Percentiles rank a stretch among this genome's conserved stretches.
phyloP scores from a whole-genome alignment of 2,329 filamentous ascomycete genomes.

The Diaporthe velutina region DNA sequence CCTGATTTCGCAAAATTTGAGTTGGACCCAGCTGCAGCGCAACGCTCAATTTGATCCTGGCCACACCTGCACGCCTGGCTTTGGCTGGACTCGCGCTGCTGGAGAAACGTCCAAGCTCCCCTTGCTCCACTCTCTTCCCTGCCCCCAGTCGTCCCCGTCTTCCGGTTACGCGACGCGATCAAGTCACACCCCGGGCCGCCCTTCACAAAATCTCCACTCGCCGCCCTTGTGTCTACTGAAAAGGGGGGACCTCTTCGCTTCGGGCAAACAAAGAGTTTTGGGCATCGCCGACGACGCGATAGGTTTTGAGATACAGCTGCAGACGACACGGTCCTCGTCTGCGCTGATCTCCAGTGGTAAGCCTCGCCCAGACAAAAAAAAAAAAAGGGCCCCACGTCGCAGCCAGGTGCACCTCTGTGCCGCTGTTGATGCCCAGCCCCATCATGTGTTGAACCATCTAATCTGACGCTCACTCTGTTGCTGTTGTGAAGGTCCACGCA shows the following conservation, averaged over 20 bases:
- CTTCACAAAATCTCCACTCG: conserved; percentile 33
- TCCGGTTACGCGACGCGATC: conserved; percentile 40
- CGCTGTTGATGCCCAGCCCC: conserved; percentile 14
- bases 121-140: conserved; percentile 1
- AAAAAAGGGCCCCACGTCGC: conserved; percentile 19
- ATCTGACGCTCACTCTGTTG: conserved; percentile 40
- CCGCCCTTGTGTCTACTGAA: conserved; percentile 32
- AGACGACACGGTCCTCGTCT: conserved; percentile 71
- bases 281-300: conserved; percentile 39
- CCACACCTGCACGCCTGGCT: conserved; percentile 14
- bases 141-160: conserved; percentile 37
- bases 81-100: conserved; percentile 14
- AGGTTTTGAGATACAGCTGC: conserved; percentile 66
- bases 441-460: conserved; percentile 2
- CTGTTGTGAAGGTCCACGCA: conserved; percentile 51
- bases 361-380: conserved; percentile 43
- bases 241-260: conserved; percentile 36
- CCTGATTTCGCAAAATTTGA: conserved; percentile 32
- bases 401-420: conserved; percentile 1
- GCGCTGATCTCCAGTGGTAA: conserved; percentile 72
- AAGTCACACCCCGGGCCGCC: conserved; percentile 33
- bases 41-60: background rate
- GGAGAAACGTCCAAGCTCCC: conserved; percentile 34
- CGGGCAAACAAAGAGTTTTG: conserved; percentile 38
- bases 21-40: conserved; percentile 31